These are phyloP conservation scores for Torulaspora delbrueckii DNA, from an alignment of 805 yeast species.

Conservation along the genomic window DNA sequence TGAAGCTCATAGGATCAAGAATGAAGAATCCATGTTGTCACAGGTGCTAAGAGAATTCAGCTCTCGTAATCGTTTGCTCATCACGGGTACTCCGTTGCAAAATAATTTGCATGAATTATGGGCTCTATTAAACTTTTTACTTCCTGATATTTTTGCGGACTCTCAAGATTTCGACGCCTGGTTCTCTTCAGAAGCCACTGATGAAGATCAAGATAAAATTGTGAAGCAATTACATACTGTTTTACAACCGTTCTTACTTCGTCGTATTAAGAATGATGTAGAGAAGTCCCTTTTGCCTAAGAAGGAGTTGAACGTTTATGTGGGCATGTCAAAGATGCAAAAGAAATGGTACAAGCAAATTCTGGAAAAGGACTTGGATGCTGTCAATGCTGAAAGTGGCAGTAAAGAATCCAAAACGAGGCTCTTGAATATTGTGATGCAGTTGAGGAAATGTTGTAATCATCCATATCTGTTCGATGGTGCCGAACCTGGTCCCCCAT, in stretches of 20 bases:
- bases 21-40: constrained; percentile 66
- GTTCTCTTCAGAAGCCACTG: constrained; percentile 48
- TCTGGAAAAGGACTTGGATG: constrained; percentile 75
- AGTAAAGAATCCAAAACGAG: constrained; percentile 72
- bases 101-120: constrained; percentile 75
- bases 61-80: constrained; percentile 62
- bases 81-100: constrained; percentile 80
- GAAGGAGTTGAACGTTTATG: constrained; percentile 66
- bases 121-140: constrained; percentile 70
- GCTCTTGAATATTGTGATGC: constrained; percentile 76
- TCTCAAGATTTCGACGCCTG: constrained; percentile 70
- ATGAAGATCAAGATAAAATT: constrained; percentile 45
- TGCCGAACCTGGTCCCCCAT: constrained; percentile 88
- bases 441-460: constrained; percentile 76
- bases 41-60: constrained; percentile 71
- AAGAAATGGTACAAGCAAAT: constrained; percentile 71
- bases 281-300: constrained; percentile 74
- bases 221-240: constrained; percentile 72
- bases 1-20: constrained; percentile 77
- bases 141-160: constrained; percentile 76
- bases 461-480: constrained; percentile 84
- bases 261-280: constrained; percentile 78
- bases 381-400: constrained; percentile 77
- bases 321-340: constrained; percentile 77
- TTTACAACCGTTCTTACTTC: constrained; percentile 64